Evolutionary conservation across 805 yeast genomes (phyloP).

Genomic region (Kluyveromyces siamensis): DNA sequence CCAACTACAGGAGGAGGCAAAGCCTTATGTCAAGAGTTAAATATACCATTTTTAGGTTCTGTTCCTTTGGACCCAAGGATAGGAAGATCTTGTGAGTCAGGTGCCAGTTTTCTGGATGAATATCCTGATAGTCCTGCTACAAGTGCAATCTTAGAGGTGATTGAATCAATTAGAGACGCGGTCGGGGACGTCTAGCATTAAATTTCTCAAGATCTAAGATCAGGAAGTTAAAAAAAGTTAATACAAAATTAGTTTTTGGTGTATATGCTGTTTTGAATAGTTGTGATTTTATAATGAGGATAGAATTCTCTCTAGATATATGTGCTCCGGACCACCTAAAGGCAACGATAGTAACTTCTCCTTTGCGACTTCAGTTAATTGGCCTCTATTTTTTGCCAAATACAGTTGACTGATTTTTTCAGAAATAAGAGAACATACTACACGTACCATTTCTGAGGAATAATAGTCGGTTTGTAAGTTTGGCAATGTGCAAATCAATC

Average conservation of each 20-base stretch:
- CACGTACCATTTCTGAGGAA: conserved; percentile 27
- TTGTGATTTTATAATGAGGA: conserved; percentile 1
- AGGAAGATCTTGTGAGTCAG: conserved; percentile 80
- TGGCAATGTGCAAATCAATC: conserved; percentile 39
- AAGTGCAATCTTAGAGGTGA: conserved; percentile 74
- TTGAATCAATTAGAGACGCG: conserved; percentile 56
- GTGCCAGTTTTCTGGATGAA: conserved; percentile 72
- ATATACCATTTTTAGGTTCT: conserved; percentile 73
- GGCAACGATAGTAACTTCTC: conserved; percentile 14
- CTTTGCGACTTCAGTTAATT: conserved; percentile 6
- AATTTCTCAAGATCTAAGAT: background rate
- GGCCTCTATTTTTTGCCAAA: conserved; percentile 10
- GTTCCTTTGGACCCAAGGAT: conserved; percentile 96
- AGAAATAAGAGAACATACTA: conserved; percentile 47
- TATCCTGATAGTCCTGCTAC: conserved; percentile 93
- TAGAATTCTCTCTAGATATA: conserved; percentile 26
- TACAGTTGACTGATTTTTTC: conserved; percentile 30
- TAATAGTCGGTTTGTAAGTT: conserved; percentile 30
- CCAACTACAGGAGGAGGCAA: conserved; percentile 98
- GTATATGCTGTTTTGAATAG: background rate
- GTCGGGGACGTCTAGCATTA: conserved; percentile 28
- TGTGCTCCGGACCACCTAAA: conserved; percentile 22
- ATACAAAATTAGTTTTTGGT: conserved; percentile 2
- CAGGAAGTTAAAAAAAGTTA: background rate
- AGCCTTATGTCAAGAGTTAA: conserved; percentile 69